Conservation (phyloP, 768 basidiomycete species). For the Boletus edulis region DNA sequence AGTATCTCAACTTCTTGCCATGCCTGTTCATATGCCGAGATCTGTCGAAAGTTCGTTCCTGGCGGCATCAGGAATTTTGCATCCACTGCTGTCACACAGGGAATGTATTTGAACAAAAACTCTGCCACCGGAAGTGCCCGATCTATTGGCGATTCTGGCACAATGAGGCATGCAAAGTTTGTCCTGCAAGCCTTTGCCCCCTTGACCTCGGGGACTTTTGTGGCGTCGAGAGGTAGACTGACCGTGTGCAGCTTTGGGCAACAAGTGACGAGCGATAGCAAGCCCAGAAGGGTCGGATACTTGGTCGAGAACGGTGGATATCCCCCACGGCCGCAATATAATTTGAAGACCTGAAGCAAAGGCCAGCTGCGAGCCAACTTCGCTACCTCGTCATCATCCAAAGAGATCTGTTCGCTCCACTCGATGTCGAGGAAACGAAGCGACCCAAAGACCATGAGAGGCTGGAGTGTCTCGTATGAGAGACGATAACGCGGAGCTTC, state of each 20-base stretch:
- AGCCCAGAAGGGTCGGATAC: conserved; percentile 3
- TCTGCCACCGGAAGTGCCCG: conserved; percentile 8
- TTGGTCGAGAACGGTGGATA: conserved; percentile 7
- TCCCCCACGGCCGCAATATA: conserved; percentile 4
- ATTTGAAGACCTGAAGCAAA: not conserved
- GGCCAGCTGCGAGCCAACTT: conserved; percentile 10
- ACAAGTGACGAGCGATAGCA: conserved; percentile 1
- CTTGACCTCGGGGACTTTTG: conserved; percentile 4
- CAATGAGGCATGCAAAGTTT: not conserved
- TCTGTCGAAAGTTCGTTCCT: not conserved
- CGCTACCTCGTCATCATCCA: conserved; percentile 6
- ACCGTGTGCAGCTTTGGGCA: not conserved
- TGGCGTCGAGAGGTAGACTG: conserved; percentile 11
- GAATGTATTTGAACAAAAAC: conserved; percentile 8
- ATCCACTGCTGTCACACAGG: not conserved
- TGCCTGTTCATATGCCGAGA: not conserved
- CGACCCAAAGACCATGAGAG: not conserved
- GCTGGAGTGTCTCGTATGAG: conserved; percentile 3
- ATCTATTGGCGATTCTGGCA: conserved; percentile 13
- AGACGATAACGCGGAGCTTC: conserved; percentile 3
- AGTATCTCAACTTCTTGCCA: not conserved
- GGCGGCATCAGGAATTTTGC: not conserved
- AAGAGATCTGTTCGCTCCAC: conserved; percentile 11
- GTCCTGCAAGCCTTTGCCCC: not conserved
- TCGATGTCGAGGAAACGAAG: conserved; percentile 5